Evolutionary conservation across 2,329 filamentous ascomycete species (phyloP), one percentile per base, ranked within the genome.

Genomic region (Calonectria pauciramosa): DNA sequence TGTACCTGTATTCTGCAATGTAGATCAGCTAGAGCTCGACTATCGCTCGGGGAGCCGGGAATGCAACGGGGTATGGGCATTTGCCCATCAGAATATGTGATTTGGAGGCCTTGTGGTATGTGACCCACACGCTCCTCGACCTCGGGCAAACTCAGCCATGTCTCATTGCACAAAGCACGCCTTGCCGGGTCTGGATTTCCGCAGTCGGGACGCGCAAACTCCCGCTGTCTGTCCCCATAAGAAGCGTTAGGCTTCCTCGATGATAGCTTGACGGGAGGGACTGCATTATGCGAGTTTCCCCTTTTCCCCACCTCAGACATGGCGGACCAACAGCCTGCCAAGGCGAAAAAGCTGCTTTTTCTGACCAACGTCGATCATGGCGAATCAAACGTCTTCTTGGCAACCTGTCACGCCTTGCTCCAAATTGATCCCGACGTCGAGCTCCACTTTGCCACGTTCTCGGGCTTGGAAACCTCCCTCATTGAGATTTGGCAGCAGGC

Each of bases 341-440:
- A 68, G 32, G 18, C 60, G 16, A 23, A 32, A 1, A 30, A 51
- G 4, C 28, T 88, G 11, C 80, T 89, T 1, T 84, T 89, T 52
- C 76, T 89, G 51, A 86, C 87, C 4, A 88, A 86, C 76, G 82
- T 83, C 66, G 88, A 89, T 71, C 84, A 85, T 72, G 88, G 88
- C 5, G 86, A 88, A 71, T 85, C 86, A 23, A 89, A 88, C 76
- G 85, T 89, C 30, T 83, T 87, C 44, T 75, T 90, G 9, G 88
- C 88, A 9, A 84, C 86, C 0, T 82, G 82, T 5, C 82, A 86
- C 44, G 87, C 87, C 34, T 80, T 89, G 0, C 75, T 87, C 1
- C 77, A 74, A 20, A 41, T 81, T 5, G 79, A 83, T 8, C 82
- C 83, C 2, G 72, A 85, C 18, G 82, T 86, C 34, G 82, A 87